These are phyloP conservation scores for Fragosphaeria purpurea DNA, from an alignment of 2,329 filamentous ascomycete species.

Conservation along the genomic window DNA sequence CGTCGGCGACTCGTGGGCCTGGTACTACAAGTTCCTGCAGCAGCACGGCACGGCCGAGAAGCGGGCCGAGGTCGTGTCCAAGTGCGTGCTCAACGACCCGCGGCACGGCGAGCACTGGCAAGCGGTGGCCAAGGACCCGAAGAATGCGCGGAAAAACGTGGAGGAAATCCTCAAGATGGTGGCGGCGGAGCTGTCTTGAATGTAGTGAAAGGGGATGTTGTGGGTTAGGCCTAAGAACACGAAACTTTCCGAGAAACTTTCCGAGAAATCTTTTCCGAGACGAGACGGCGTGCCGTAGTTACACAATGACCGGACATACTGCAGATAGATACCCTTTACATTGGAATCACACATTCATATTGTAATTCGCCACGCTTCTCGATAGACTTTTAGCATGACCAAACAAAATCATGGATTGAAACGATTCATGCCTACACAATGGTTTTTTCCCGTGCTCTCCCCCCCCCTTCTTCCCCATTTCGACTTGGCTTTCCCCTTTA, in stretches of 20 bases:
- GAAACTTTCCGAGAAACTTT: not conserved
- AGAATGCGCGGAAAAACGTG: constrained; percentile 61
- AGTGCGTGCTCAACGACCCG: constrained; percentile 76
- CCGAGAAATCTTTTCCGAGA: not conserved
- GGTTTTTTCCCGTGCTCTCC: too few relatives aligned
- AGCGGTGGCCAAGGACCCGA: constrained; percentile 71
- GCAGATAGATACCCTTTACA: not conserved
- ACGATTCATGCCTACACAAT: too few relatives aligned
- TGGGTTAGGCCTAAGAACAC: not conserved
- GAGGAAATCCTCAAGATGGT: constrained; percentile 81
- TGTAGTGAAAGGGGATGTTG: not conserved
- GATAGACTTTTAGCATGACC: too few relatives aligned
- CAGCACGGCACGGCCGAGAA: constrained; percentile 96
- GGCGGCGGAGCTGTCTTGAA: constrained; percentile 34
- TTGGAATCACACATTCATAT: not conserved
- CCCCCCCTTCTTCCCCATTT: too few relatives aligned
- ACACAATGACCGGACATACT: too few relatives aligned
- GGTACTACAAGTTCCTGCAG: constrained; percentile 88
- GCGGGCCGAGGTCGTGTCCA: constrained; percentile 69
- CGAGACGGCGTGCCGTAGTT: too few relatives aligned
- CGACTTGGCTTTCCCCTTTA: too few relatives aligned
- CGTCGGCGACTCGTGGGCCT: constrained; percentile 88
- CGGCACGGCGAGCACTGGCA: constrained; percentile 92
- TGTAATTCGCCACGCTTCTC: not conserved
- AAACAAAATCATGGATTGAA: too few relatives aligned